phyloP scores from a whole-genome alignment of 768 basidiomycete genomes.

The Trametes cingulata region DNA sequence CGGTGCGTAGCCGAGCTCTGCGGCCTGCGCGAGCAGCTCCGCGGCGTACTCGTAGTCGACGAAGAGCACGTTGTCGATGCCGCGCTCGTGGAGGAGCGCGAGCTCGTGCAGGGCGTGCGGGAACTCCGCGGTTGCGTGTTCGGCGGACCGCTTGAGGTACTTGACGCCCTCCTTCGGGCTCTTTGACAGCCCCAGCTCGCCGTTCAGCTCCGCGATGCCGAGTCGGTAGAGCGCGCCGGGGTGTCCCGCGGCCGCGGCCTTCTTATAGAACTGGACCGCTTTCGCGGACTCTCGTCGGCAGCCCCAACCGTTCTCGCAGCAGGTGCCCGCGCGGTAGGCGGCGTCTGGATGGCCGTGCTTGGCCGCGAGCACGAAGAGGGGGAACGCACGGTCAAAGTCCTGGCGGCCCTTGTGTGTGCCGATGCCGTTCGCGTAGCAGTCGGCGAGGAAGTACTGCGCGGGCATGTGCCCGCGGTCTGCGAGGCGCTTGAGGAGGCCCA shows the following conservation, averaged over 20 bases:
- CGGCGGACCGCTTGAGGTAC: constrained; percentile 97
- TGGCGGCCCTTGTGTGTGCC: constrained; percentile 87
- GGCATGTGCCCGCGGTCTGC: constrained; percentile 94
- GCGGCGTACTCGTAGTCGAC: constrained; percentile 95
- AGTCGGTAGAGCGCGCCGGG: constrained; percentile 97
- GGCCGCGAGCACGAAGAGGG: constrained; percentile 91
- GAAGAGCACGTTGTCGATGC: constrained; percentile 97
- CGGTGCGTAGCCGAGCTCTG: constrained; percentile 94
- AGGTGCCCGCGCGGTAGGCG: constrained; percentile 93
- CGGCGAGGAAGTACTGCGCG: constrained; percentile 96
- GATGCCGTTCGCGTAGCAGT: constrained; percentile 98
- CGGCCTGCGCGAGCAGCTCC: constrained; percentile 92
- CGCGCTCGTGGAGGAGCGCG: constrained; percentile 91
- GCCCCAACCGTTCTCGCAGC: constrained; percentile 99
- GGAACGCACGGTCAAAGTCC: constrained; percentile 97
- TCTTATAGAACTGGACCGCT: constrained; percentile 90
- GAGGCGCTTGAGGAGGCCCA: constrained; percentile 80
- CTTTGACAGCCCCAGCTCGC: constrained; percentile 83
- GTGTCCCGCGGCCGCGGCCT: constrained; percentile 88
- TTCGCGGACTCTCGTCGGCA: constrained; percentile 91
- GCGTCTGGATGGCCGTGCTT: constrained; percentile 98
- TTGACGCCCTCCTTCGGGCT: constrained; percentile 96
- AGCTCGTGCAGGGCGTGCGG: constrained; percentile 96
- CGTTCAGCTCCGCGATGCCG: constrained; percentile 94
- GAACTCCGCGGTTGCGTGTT: constrained; percentile 92